Evolutionary conservation across 345 rosid species (phyloP).

Genomic region (Hypericum perforatum): DNA sequence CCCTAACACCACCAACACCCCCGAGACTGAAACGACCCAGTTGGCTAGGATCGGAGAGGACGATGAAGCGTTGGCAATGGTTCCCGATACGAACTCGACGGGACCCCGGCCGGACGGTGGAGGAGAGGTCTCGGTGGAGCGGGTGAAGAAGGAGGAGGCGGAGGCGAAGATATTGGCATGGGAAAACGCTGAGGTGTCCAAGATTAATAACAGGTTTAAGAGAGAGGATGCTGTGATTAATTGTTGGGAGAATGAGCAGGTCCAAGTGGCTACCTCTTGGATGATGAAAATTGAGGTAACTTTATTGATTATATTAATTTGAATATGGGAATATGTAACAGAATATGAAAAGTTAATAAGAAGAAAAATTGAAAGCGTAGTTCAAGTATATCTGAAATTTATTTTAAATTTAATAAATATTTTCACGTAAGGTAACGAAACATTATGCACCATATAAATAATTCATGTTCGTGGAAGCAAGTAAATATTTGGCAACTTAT

Average conservation of each 20-base stretch:
- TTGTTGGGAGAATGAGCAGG: conserved; percentile 87
- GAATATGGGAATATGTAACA: neutral
- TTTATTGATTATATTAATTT: neutral
- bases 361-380: no score
- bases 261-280: conserved; percentile 67
- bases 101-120: conserved; percentile 16
- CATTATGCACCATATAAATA: no score
- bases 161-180: conserved; percentile 90
- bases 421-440: no score
- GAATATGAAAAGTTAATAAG: no score
- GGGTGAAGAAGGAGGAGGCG: conserved; percentile 89
- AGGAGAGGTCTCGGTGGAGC: conserved; percentile 47
- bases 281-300: conserved; percentile 90
- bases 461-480: no score
- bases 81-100: conserved; percentile 40
- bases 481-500: no score
- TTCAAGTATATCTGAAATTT: no score
- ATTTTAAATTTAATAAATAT: no score
- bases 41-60: conserved; percentile 67
- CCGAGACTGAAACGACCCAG: conserved; percentile 11
- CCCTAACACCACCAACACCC: conserved; percentile 20
- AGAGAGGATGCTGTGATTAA: conserved; percentile 85
- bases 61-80: conserved; percentile 55
- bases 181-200: conserved; percentile 80
- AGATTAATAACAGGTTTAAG: conserved; percentile 83